Percentiles rank a stretch among this genome's conserved stretches.
phyloP scores from a whole-genome alignment of 1,284 basidiomycete species.

The Cutaneotrichosporon dermatis region DNA sequence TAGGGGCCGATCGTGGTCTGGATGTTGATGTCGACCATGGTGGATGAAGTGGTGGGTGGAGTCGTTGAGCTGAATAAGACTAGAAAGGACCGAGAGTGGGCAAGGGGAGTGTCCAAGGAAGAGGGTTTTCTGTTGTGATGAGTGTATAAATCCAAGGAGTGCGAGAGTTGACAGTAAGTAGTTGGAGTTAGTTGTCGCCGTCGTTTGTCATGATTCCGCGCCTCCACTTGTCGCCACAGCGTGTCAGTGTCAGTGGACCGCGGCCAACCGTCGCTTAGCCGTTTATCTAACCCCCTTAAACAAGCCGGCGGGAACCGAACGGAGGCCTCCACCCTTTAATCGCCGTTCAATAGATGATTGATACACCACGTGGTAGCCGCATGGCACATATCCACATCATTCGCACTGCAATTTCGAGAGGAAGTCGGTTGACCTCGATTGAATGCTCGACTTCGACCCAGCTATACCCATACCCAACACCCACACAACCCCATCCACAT shows the following conservation, averaged over 20 bases:
- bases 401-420: not conserved
- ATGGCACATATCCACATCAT: not conserved
- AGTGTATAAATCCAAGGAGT: too few species aligned
- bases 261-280: not conserved
- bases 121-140: too few species aligned
- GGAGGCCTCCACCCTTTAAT: not conserved
- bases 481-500: conserved; percentile 2
- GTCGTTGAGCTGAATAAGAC: not conserved
- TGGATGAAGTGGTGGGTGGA: not conserved
- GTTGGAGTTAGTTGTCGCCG: too few species aligned
- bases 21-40: conserved; percentile 37
- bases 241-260: too few species aligned
- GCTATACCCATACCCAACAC: not conserved
- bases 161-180: too few species aligned
- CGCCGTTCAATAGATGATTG: not conserved
- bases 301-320: too few species aligned
- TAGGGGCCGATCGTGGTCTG: conserved; percentile 55
- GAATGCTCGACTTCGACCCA: too few species aligned
- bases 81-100: not conserved
- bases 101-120: not conserved
- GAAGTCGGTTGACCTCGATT: not conserved
- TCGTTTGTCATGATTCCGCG: too few species aligned
- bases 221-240: too few species aligned
- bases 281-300: not conserved
- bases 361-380: not conserved